Percentiles rank a stretch among this genome's conserved stretches.
phyloP scores from a whole-genome alignment of 129 eudicot species.

The Flaveria bidentis region DNA sequence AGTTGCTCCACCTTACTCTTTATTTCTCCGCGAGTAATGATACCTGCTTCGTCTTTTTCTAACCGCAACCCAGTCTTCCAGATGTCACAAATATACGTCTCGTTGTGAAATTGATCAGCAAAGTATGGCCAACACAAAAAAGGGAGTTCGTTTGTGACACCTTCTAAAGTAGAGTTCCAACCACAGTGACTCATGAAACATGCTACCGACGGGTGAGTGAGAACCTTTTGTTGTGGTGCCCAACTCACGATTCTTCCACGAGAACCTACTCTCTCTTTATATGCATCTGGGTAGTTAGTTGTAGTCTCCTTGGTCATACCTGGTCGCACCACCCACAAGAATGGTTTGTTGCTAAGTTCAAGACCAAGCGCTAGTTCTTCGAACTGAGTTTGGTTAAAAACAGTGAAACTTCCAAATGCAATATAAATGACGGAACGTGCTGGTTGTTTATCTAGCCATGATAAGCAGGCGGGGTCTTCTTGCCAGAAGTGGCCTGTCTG shows the following conservation, averaged over 20 bases:
- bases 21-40: constrained; percentile 46
- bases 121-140: constrained; percentile 72
- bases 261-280: constrained; percentile 27
- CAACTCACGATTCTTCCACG: constrained; percentile 47
- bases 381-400: constrained; percentile 42
- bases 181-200: constrained; percentile 64
- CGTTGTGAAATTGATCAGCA: constrained; percentile 52
- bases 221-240: constrained; percentile 60
- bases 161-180: constrained; percentile 67
- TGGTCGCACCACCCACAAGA: constrained; percentile 61
- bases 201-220: constrained; percentile 57
- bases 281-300: constrained; percentile 38
- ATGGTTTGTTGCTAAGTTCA: constrained; percentile 47
- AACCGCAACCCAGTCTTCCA: constrained; percentile 58
- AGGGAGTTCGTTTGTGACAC: constrained; percentile 56
- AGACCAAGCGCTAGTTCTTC: constrained; percentile 56
- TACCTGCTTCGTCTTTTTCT: constrained; percentile 41
- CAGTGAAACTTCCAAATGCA: constrained; percentile 62
- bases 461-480: constrained; percentile 48
- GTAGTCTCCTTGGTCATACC: constrained; percentile 32
- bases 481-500: constrained; percentile 52
- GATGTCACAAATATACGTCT: constrained; percentile 47
- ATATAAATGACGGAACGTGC: constrained; percentile 44
- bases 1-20: constrained; percentile 42
- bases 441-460: constrained; percentile 63